phyloP scores from a whole-genome alignment of 2,329 filamentous ascomycete genomes.

The Mycocentrospora acerina region DNA sequence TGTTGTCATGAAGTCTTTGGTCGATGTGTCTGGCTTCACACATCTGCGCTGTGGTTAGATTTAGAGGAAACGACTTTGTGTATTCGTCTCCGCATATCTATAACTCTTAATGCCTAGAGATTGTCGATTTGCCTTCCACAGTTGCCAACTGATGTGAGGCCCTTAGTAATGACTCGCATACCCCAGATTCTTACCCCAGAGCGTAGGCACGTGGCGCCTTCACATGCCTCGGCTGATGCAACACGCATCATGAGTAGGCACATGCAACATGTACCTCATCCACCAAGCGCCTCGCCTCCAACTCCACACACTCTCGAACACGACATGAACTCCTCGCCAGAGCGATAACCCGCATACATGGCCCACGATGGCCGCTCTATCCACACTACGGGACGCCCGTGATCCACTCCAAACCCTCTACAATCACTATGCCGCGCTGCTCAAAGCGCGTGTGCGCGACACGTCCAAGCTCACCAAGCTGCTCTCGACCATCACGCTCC shows the following conservation, averaged over 20 bases:
- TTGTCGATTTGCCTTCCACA: too few relatives aligned
- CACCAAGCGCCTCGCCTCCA: conserved; percentile 1
- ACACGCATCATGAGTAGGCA: conserved; percentile 13
- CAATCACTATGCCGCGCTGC: conserved; percentile 50
- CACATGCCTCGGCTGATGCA: conserved; percentile 28
- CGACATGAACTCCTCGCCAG: conserved; percentile 26
- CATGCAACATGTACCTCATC: conserved; percentile 14
- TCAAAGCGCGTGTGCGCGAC: conserved; percentile 56
- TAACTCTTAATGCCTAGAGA: too few relatives aligned
- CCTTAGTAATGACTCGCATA: too few relatives aligned
- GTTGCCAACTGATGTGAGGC: too few relatives aligned
- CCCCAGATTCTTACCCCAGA: conserved; percentile 9
- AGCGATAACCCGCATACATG: conserved; percentile 21
- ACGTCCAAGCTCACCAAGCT: conserved; percentile 73
- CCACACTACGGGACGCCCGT: conserved; percentile 63
- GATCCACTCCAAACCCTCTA: conserved; percentile 51
- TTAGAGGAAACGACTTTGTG: too few relatives aligned
- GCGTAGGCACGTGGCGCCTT: conserved; percentile 19
- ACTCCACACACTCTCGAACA: conserved; percentile 10
- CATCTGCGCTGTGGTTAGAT: too few relatives aligned
- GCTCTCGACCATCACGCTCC: conserved; percentile 72
- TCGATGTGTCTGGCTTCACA: too few relatives aligned
- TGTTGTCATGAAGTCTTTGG: too few relatives aligned
- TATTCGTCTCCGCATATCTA: too few relatives aligned
- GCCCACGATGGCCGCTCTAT: conserved; percentile 77